A percentile compares a stretch with the other conserved stretches of the same genome.
Evolutionary conservation across 805 yeast genomes (phyloP).

Genomic region (Starmerella kuoi): DNA sequence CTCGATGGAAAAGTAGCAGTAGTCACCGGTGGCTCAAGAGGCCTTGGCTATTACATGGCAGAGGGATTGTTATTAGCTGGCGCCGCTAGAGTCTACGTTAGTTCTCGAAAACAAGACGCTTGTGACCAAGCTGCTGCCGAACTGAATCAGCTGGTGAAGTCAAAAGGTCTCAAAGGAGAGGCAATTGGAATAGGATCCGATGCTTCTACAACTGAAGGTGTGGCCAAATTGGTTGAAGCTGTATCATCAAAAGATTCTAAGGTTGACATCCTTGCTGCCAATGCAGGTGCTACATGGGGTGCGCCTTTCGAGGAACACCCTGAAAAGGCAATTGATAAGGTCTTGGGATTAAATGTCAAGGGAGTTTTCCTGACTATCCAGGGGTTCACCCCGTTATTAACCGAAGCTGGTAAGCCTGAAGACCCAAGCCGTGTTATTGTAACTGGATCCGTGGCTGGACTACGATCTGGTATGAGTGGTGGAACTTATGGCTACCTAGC

Average conservation of each 20-base stretch:
- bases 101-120: conserved; percentile 52
- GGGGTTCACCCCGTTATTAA: conserved; percentile 46
- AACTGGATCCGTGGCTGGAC: conserved; percentile 56
- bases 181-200: conserved; percentile 47
- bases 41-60: conserved; percentile 58
- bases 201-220: conserved; percentile 40
- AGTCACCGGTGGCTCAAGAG: conserved; percentile 66
- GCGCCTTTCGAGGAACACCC: conserved; percentile 50
- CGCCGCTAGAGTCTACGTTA: conserved; percentile 47
- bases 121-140: conserved; percentile 43
- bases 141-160: conserved; percentile 24
- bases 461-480: conserved; percentile 32
- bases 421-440: conserved; percentile 56
- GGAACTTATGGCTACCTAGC: conserved; percentile 63
- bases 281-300: conserved; percentile 77
- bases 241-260: conserved; percentile 30
- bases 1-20: conserved; percentile 53
- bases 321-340: conserved; percentile 48
- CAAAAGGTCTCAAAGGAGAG: conserved; percentile 26
- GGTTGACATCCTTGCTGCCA: conserved; percentile 56
- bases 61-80: conserved; percentile 52
- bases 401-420: conserved; percentile 38
- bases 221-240: conserved; percentile 35
- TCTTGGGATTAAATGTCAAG: conserved; percentile 48
- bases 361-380: conserved; percentile 61